Conservation (phyloP, 2,329 filamentous ascomycete genomes). For the Paracamarosporium sp. region DNA sequence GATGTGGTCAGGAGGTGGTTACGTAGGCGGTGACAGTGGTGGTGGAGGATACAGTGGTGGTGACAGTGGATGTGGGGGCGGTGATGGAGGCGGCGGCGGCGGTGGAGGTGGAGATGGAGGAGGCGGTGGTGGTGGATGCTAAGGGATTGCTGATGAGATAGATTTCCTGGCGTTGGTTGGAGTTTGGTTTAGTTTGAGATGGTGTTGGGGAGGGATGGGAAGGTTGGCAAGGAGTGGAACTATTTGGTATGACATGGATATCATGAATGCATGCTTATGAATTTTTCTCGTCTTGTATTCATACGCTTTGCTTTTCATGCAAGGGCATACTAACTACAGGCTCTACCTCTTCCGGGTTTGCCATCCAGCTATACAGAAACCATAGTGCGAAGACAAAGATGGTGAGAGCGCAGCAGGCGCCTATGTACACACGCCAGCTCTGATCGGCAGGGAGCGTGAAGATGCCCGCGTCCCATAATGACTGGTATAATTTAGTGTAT, state of each 20-base stretch:
- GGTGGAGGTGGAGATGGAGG: not conserved
- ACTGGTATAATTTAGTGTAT: not conserved
- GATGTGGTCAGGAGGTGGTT: not conserved
- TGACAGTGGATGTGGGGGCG: not conserved
- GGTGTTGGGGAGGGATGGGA: not conserved
- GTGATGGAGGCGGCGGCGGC: not conserved
- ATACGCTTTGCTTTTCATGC: not conserved
- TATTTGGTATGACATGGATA: not conserved
- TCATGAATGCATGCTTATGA: not conserved
- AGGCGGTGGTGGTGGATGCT: constrained; percentile 1
- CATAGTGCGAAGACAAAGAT: constrained; percentile 6
- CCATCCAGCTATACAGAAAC: not conserved
- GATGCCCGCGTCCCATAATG: constrained; percentile 9
- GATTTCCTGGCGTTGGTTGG: not conserved
- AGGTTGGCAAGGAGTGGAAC: not conserved
- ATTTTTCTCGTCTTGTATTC: not conserved
- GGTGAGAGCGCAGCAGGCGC: constrained; percentile 1
- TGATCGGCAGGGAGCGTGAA: constrained; percentile 3
- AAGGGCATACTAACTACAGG: not conserved
- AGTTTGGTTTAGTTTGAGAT: not conserved
- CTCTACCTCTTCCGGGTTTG: not conserved
- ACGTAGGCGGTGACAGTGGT: not conserved
- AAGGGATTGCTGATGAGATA: not conserved
- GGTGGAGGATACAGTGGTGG: not conserved
- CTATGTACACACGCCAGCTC: constrained; percentile 8